phyloP scores from a whole-genome alignment of 257 asterid genomes.

The Fraxinus cuspidata region DNA sequence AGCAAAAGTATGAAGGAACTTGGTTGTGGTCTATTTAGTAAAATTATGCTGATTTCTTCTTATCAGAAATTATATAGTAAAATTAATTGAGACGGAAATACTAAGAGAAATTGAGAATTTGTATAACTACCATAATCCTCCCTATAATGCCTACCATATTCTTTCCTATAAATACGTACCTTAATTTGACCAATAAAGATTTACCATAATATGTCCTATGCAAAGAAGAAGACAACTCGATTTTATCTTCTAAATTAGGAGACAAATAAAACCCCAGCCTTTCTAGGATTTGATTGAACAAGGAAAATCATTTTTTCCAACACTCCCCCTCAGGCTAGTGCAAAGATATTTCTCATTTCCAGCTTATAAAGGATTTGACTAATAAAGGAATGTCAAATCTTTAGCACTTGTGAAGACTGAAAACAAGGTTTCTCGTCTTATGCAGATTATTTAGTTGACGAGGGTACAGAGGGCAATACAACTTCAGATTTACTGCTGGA shows the following conservation, averaged over 20 bases:
- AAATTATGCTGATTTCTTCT: neutral
- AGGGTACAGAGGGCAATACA: conserved; percentile 84
- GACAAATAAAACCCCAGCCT: neutral
- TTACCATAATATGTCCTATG: neutral
- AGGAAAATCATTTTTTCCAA: neutral
- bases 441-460: conserved; percentile 96
- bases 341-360: neutral
- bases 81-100: neutral
- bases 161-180: neutral
- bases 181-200: neutral
- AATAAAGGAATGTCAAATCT: neutral
- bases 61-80: neutral
- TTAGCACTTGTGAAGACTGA: conserved; percentile 8
- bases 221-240: neutral
- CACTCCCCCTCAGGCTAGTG: neutral
- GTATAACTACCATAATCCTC: neutral
- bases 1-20: neutral
- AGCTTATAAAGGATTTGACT: neutral
- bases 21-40: conserved; percentile 19
- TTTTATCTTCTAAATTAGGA: neutral
- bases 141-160: neutral
- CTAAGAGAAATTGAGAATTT: neutral
- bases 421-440: conserved; percentile 29
- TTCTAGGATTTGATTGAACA: neutral
- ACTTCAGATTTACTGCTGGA: conserved; percentile 90